phyloP scores from a whole-genome alignment of 176 grass and related monocot species.

The Bonia amplexicaulis region DNA sequence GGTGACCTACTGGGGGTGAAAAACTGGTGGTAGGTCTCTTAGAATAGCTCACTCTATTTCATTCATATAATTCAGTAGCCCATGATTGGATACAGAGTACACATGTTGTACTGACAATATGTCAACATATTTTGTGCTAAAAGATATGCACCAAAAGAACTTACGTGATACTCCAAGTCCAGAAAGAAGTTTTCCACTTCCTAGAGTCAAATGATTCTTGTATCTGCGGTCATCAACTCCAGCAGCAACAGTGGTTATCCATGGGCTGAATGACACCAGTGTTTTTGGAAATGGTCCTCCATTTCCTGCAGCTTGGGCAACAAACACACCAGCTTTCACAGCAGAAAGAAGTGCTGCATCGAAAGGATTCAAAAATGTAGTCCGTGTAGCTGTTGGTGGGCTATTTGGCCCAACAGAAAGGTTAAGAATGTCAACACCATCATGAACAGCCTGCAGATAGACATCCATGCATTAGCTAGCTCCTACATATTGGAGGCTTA shows the following conservation, averaged over 20 bases:
- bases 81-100: neutral
- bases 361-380: slow-evolving; percentile 96
- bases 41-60: neutral
- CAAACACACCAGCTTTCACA: slow-evolving; percentile 97
- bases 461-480: neutral
- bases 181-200: slow-evolving; percentile 75
- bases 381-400: slow-evolving; percentile 78
- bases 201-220: slow-evolving; percentile 90
- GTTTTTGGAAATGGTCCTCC: slow-evolving; percentile 98
- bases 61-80: neutral
- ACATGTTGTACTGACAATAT: neutral
- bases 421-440: slow-evolving; percentile 94
- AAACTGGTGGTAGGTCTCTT: neutral
- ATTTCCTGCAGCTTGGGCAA: slow-evolving; percentile 96
- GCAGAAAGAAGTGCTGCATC: slow-evolving; percentile 95
- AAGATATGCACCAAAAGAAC: slow-evolving; percentile 18
- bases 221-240: slow-evolving; percentile 97
- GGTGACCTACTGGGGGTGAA: neutral
- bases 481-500: neutral
- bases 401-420: slow-evolving; percentile 98
- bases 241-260: slow-evolving; percentile 97
- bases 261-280: slow-evolving; percentile 95
- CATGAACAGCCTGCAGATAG: slow-evolving; percentile 77
- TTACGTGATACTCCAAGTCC: slow-evolving; percentile 99
- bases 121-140: neutral